phyloP scores from a whole-genome alignment of 805 yeast species.

The Starmerella geochares region DNA sequence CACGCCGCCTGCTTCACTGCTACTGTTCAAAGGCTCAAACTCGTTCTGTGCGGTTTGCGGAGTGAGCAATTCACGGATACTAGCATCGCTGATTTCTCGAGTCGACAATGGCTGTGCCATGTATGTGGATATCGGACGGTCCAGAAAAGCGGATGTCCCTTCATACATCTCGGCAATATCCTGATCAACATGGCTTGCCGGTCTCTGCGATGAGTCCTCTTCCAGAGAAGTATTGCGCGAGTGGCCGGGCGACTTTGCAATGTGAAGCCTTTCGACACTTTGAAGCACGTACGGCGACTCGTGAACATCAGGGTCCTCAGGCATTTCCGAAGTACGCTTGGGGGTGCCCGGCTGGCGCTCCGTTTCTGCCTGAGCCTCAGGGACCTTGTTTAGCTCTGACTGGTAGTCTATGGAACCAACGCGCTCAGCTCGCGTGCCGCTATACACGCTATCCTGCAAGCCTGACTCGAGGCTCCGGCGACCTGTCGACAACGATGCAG shows the following conservation, averaged over 20 bases:
- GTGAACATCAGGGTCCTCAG: not conserved
- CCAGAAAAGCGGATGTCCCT: slow-evolving; percentile 27
- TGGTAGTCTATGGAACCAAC: slow-evolving; percentile 16
- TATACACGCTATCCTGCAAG: slow-evolving; percentile 1
- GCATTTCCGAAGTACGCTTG: not conserved
- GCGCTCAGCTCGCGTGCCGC: slow-evolving; percentile 3
- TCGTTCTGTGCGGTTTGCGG: slow-evolving; percentile 21
- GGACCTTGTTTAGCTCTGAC: slow-evolving; percentile 17
- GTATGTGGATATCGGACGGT: slow-evolving; percentile 28
- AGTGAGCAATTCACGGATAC: slow-evolving; percentile 25
- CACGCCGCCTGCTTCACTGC: not conserved
- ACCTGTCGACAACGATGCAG: slow-evolving; percentile 29
- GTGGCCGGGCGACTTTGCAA: slow-evolving; percentile 12
- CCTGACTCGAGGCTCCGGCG: slow-evolving; percentile 23
- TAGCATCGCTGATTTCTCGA: slow-evolving; percentile 21
- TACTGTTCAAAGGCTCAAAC: slow-evolving; percentile 6
- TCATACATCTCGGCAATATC: slow-evolving; percentile 30
- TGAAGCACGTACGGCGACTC: slow-evolving; percentile 4
- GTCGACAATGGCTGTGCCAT: slow-evolving; percentile 20
- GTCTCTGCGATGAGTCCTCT: not conserved
- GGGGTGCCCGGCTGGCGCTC: not conserved
- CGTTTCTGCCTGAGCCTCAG: slow-evolving; percentile 10
- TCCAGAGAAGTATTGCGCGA: slow-evolving; percentile 10
- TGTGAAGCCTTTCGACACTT: slow-evolving; percentile 6
- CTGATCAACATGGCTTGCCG: slow-evolving; percentile 23